phyloP scores from a whole-genome alignment of 371 early-diverging fungal genomes.

The Actinomortierella ambigua region DNA sequence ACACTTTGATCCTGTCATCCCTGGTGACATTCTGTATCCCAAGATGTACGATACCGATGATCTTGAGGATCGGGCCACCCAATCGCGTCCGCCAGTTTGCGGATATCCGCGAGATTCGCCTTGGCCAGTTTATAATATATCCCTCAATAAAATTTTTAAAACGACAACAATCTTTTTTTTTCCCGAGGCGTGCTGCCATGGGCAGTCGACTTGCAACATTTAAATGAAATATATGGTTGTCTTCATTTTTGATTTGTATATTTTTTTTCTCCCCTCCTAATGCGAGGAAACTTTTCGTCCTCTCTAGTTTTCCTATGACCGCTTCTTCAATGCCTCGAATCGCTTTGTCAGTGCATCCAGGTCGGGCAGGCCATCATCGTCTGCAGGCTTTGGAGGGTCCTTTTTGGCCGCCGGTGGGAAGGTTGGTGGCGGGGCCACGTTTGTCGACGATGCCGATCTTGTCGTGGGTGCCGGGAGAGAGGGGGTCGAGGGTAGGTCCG shows the following conservation, averaged over 20 bases:
- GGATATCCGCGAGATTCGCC: too few species aligned
- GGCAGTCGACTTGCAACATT: too few species aligned
- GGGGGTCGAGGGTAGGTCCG: slow-evolving; percentile 1
- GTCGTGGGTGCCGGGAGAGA: slow-evolving; percentile 9
- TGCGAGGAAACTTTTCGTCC: neutral
- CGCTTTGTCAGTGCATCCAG: slow-evolving; percentile 75
- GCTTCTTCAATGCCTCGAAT: slow-evolving; percentile 73
- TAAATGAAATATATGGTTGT: too few species aligned
- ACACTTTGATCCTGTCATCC: too few species aligned
- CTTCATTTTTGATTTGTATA: neutral
- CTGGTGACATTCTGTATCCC: too few species aligned
- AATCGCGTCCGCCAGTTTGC: too few species aligned
- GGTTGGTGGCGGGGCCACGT: slow-evolving; percentile 1
- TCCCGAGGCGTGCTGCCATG: too few species aligned
- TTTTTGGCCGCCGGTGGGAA: neutral
- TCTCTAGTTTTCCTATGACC: slow-evolving; percentile 6
- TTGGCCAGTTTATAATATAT: too few species aligned
- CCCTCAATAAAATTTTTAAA: too few species aligned
- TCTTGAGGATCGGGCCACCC: too few species aligned
- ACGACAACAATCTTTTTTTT: too few species aligned
- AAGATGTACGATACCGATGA: too few species aligned
- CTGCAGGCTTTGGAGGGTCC: slow-evolving; percentile 9
- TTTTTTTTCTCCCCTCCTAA: neutral
- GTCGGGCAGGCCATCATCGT: slow-evolving; percentile 55
- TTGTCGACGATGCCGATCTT: slow-evolving; percentile 12